phyloP scores from a whole-genome alignment of 2,329 filamentous ascomycete species.

The Paecilomyces formosus region DNA sequence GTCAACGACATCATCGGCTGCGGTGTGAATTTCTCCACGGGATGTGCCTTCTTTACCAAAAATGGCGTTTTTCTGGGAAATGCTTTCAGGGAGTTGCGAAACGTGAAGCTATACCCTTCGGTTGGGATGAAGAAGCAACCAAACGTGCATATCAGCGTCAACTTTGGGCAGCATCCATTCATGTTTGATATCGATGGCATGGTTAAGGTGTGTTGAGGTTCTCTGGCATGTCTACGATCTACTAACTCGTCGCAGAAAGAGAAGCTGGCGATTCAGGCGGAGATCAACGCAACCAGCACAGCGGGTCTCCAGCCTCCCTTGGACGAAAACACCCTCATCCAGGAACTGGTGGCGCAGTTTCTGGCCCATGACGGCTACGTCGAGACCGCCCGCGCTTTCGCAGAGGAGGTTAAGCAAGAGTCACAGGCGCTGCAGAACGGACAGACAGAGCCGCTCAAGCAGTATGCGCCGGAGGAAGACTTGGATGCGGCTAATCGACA shows the following conservation, averaged over 20 bases:
- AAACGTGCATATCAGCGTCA: constrained; percentile 51
- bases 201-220: constrained; percentile 54
- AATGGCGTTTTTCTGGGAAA: constrained; percentile 54
- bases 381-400: constrained; percentile 83
- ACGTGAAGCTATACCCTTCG: constrained; percentile 44
- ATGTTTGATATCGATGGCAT: constrained; percentile 84
- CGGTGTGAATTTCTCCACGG: constrained; percentile 57
- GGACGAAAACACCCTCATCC: constrained; percentile 70
- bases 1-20: constrained; percentile 56
- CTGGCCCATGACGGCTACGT: constrained; percentile 92
- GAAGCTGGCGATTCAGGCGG: constrained; percentile 49
- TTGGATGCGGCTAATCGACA: constrained; percentile 80
- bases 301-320: constrained; percentile 55
- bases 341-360: constrained; percentile 79
- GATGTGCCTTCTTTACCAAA: constrained; percentile 58
- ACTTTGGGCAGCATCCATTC: constrained; percentile 67
- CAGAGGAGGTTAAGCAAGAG: constrained; percentile 69
- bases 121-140: constrained; percentile 59
- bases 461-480: constrained; percentile 67
- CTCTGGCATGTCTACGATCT: neutral
- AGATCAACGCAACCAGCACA: constrained; percentile 56
- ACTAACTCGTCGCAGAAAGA: constrained; percentile 45
- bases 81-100: constrained; percentile 39
- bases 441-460: constrained; percentile 44
- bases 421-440: constrained; percentile 61